Base-by-base conservation (phyloP, 306 rosid genomes). In the Hippophae rhamnoides region DNA sequence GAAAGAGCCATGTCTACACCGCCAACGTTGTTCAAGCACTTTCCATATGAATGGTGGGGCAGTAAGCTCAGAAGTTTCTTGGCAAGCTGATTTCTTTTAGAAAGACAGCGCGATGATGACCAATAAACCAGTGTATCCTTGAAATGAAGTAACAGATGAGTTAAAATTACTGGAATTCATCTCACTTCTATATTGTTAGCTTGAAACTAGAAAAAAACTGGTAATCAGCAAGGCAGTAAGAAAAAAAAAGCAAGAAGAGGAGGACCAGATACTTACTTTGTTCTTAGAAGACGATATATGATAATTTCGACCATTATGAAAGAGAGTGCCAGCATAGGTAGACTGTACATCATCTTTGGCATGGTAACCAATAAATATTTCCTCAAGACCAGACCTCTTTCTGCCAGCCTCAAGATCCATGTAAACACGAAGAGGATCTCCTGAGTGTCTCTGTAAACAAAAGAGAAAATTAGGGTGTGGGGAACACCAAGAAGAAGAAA, bases 11-110 rank as follows among this genome's bases (percentile, higher is more conserved):
- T 71, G 73, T 92, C 84, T 45, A 14, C 81, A 55, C 96, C 95
- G n/a, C 96, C 99, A 6, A 93, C 95, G 61, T 88, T 93, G 76
- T 93, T 88, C 63, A 93, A 78, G 77, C 99, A 93, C 89, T 80
- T 86, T 59, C 99, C 97, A 58, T 86, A 93, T 57, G 97, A 93
- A 77, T 93, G 99, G 64, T 76, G 70, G 6, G 99, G 94, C 62
- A 93, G 82, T 72, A 86, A 57, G 66, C 68, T 62, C 40, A 93
- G 86, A 54, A 93, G 78, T 67, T 84, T 81, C 79, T 69, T 71
- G 56, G 97, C 99, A 26, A 93, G 88, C 76, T 59, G 72, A 47
- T 88, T 80, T 75, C 99, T 80, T 72, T 68, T 69, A 56, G 97
- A 71, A 67, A 93, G 94, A 64, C 99, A 93, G 9, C 97, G 85